Base-by-base conservation (phyloP, 345 rosid genomes). In the Eucalyptus cloeziana region DNA sequence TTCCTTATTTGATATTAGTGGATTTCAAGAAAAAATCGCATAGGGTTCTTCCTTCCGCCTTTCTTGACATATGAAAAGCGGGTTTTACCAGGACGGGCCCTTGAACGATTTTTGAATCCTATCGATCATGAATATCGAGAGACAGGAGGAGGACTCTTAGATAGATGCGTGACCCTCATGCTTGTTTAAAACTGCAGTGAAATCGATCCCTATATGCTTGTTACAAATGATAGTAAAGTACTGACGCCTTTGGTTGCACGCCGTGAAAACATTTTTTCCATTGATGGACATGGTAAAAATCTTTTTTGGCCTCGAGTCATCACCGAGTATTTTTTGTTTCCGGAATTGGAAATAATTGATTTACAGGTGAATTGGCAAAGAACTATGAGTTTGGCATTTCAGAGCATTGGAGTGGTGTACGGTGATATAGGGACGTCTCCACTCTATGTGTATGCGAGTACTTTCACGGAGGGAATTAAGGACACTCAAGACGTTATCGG, bases 301-400 rank as follows among this genome's bases (percentile, higher is more conserved):
- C 7, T 3, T 10, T 4, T 58, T 58, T 58, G n/a, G 44, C 5
- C 90, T 10, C 3, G 6, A 67, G 10, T 31, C 33, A 67, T 31
- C 33, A n/a, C 76, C 11, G 8, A n/a, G 17, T 87, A 30, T 14
- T 19, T 21, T 5, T 50, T 13, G 24, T 76, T 43, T 16, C 37
- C 8, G 60, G 19, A 24, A 37, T 31, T 56, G 30, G 7, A n/a
- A 22, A 14, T 64, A 40, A 33, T 43, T 33, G 21, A 14, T 49
- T 17, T 17, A 6, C 87, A 95, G 95, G 30, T 47, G 25, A 87
- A 90, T 49, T 97, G 96, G 99, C 40, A 49, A 76, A 91, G 87
- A 87, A 95, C 96, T 5, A 13, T 88, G 62, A 88, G 69, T 14
- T 86, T 88, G 45, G 89, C 89, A 12, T 88, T 71, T 64, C 89